A percentile compares a stretch with the other conserved stretches of the same genome.
These are phyloP conservation scores for Ceratobasidium sp. DNA, from an alignment of 1,284 basidiomycete genomes.

Conservation along the genomic window DNA sequence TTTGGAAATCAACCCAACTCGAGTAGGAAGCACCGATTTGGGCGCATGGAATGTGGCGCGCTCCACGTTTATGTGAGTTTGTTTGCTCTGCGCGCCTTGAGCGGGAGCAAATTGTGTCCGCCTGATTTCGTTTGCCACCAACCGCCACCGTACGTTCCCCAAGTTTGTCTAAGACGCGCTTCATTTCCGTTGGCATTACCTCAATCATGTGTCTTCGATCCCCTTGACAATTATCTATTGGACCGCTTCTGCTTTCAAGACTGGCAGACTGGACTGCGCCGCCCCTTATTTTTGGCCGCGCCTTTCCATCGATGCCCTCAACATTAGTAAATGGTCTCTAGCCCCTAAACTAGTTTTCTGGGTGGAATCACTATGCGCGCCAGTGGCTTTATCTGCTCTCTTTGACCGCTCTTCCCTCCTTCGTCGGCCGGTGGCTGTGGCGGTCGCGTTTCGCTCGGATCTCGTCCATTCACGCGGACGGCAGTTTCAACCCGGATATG, in stretches of 20 bases:
- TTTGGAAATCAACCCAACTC: background rate
- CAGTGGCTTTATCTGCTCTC: constrained; percentile 21
- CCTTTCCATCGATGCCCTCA: constrained; percentile 13
- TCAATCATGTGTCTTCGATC: background rate
- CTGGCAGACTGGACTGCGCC: constrained; percentile 19
- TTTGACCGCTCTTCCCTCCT: constrained; percentile 9
- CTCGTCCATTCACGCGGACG: constrained; percentile 12
- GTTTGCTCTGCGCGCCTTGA: background rate
- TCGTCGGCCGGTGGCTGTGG: constrained; percentile 4
- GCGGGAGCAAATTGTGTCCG: constrained; percentile 16
- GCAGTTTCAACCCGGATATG: background rate
- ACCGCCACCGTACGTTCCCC: background rate
- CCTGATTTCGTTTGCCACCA: constrained; percentile 13
- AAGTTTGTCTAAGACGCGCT: background rate
- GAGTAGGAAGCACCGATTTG: background rate
- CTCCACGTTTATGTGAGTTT: constrained; percentile 36
- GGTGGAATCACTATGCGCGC: background rate
- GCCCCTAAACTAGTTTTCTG: constrained; percentile 16
- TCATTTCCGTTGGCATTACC: background rate
- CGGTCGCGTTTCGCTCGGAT: constrained; percentile 35
- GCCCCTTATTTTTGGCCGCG: constrained; percentile 13
- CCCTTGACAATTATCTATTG: background rate
- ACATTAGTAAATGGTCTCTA: background rate
- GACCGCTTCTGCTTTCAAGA: constrained; percentile 6
- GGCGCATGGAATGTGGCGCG: constrained; percentile 25